Conservation (phyloP, 441 rosid genomes). For the Pelargonium citronellum region DNA sequence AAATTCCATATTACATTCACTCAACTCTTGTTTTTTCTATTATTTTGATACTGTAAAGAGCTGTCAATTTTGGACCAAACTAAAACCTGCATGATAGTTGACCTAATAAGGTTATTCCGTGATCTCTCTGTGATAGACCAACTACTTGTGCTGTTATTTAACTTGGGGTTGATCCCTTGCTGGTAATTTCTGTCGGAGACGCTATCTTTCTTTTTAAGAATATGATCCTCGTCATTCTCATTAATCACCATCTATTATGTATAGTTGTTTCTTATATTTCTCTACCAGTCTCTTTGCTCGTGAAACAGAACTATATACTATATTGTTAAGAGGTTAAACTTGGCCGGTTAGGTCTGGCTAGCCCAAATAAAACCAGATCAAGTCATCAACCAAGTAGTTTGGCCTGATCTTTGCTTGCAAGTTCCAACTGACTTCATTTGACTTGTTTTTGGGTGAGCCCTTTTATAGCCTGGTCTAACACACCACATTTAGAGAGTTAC, state of each 20-base stretch:
- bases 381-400: not conserved
- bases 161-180: not conserved
- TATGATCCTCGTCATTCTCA: not conserved
- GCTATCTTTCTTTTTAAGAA: not conserved
- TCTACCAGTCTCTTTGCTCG: not conserved
- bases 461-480: not conserved
- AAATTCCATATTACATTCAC: not conserved
- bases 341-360: not conserved
- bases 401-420: not conserved
- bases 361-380: not conserved
- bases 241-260: not conserved
- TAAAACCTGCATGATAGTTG: slow-evolving; percentile 3
- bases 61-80: not conserved
- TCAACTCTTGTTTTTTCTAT: not conserved
- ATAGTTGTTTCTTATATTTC: not conserved
- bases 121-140: not conserved
- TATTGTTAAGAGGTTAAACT: not conserved
- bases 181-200: not conserved
- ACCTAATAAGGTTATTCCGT: not conserved
- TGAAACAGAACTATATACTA: not conserved
- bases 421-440: not conserved
- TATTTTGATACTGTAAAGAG: not conserved
- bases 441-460: not conserved
- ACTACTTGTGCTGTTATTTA: not conserved
- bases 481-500: not conserved